Evolutionary conservation across 2,329 filamentous ascomycete genomes (phyloP), one percentile per base, ranked within the genome.

Genomic region (Alternaria conjuncta): DNA sequence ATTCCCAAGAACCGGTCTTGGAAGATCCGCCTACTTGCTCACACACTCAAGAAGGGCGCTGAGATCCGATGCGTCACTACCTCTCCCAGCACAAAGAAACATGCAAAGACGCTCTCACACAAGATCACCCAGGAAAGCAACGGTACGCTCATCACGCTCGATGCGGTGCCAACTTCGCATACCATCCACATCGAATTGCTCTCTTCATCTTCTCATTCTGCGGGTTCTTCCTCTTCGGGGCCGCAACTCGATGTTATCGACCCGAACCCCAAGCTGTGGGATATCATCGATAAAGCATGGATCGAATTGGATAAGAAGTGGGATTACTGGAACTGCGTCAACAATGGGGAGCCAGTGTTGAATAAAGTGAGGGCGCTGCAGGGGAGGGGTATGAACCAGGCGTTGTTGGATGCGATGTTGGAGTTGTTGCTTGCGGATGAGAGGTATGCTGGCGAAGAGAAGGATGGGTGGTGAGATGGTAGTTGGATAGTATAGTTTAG

Each of bases 391-490:
- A 15, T 79, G 30, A 59, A 74, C 54, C 57, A 67, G 56, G 71
- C 72, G 51, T 59, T 79, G 61, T 51, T 78, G 47, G 75, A 78
- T 67, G 75, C 77, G 6, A 63, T 80, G 15, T 54, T 79, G 45
- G 78, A 80, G 66, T 45, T 79, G 45, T 60, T 80, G 63, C 54
- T 79, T 11, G 78, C 78, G 49, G 78, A 80, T 64, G 68, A 69
- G 58, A 61, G 77, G 61, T 77, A 76, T 71, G 67, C 67, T 9
- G 71, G 69, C 4, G 65, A 68, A 36, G 59, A 28, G 18, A 36
- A 28, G 51, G 30, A 53, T 20, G 41, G n/a, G 20, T 25, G 55
- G 30, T 55, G 45, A 18, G 20, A 21, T 41, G 20, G 28, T 36
- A 41, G 28, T 13, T 15, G 21, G 32, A 15, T 45, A 8, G 20